Conservation (phyloP, 257 asterid genomes). For the Cynanchum wilfordii region DNA sequence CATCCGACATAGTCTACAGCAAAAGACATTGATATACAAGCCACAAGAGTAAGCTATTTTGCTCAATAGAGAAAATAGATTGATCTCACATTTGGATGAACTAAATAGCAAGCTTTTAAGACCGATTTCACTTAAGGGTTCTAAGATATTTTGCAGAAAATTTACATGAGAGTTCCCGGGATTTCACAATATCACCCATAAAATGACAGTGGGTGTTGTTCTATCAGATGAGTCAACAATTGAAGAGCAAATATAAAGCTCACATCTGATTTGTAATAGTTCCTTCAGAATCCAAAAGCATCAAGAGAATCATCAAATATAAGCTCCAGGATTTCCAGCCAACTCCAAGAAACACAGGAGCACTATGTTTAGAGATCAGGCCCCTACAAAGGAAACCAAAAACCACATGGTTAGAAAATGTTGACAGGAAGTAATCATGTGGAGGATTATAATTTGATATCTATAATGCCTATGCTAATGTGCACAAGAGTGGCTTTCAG, state of each 20-base stretch:
- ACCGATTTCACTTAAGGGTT: neutral
- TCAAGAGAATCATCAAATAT: neutral
- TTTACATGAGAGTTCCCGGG: neutral
- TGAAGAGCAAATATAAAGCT: constrained; percentile 1
- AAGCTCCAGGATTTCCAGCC: neutral
- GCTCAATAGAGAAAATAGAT: neutral
- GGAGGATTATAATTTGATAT: neutral
- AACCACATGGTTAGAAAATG: neutral
- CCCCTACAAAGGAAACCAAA: neutral
- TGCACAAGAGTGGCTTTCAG: neutral
- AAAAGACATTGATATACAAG: neutral
- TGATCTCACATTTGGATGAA: neutral
- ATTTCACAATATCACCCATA: neutral
- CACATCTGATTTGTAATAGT: neutral
- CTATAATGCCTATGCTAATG: neutral
- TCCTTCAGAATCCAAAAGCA: constrained; percentile 9
- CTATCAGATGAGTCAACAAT: neutral
- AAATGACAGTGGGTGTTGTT: neutral
- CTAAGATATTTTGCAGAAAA: neutral
- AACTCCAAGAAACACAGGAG: neutral
- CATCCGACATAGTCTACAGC: neutral
- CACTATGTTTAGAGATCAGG: neutral
- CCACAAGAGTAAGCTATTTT: neutral
- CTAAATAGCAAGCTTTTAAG: neutral
- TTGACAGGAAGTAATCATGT: neutral